These are phyloP conservation scores for Gossypium rotundifolium DNA, from an alignment of 345 rosid species.

Conservation along the genomic window DNA sequence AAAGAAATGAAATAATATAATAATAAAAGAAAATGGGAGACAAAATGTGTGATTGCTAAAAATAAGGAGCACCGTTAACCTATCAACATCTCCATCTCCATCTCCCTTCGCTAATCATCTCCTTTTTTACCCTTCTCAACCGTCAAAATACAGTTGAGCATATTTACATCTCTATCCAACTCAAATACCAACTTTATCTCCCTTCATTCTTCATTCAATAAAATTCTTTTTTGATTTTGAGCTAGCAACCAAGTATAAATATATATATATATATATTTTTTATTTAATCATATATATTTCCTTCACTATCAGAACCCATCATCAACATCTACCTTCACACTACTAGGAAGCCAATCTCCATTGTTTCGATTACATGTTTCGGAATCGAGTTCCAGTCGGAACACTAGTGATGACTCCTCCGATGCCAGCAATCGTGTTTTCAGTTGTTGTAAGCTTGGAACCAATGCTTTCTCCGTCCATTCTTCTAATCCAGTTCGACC, in stretches of 20 bases:
- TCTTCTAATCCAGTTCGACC: conserved; percentile 63
- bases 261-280: neutral
- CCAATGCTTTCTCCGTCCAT: conserved; percentile 68
- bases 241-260: neutral
- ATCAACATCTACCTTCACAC: conserved; percentile 44
- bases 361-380: conserved; percentile 27
- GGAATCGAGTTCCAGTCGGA: conserved; percentile 48
- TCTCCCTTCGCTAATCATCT: conserved; percentile 15
- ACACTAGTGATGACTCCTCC: conserved; percentile 31
- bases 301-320: conserved; percentile 30
- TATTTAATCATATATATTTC: neutral
- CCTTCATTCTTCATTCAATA: no score
- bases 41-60: conserved; percentile 19
- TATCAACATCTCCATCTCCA: conserved; percentile 37
- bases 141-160: conserved; percentile 41
- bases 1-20: neutral
- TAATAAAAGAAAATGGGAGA: neutral
- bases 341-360: conserved; percentile 59
- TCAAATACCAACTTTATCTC: conserved; percentile 16
- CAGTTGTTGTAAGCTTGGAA: conserved; percentile 56
- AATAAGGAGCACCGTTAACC: conserved; percentile 22
- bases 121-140: conserved; percentile 22
- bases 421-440: conserved; percentile 31
- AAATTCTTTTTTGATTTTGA: neutral
- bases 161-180: conserved; percentile 56